Base-by-base conservation (phyloP, 495 filamentous ascomycete genomes). In the Penicillium steckii region DNA sequence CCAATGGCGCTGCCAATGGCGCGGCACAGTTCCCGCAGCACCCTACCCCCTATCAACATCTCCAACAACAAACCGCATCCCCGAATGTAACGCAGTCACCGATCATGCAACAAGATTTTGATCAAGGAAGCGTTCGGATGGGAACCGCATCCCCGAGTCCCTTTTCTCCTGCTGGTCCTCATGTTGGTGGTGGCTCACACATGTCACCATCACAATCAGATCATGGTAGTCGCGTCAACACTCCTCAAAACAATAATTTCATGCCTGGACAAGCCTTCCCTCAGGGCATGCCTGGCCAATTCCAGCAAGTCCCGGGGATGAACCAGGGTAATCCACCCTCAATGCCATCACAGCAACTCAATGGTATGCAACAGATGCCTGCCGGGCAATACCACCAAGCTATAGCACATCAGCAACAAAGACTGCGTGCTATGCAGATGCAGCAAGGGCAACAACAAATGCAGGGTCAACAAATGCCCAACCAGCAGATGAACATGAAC, bases 131-230 rank as follows among this genome's bases (percentile, higher is more conserved):
- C 29, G 88, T 87, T 12, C 89, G 91, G 48, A 87, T 96, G 68
- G 85, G 90, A 52, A 96, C 94, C 22, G 85, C 90, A 26, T 97
- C 93, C 13, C 93, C 93, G 3, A 90, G 90, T 65, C 91, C 91
- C 0, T 96, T 95, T 70, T 91, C 91, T 1, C 89, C 90, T 17
- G 86, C 85, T 23, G 81, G 82, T 27, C 87, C 87, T 58, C 83
- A 87, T 48, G 89, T 92, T 58, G 59, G 52, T 7, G 19, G 54
- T 43, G 83, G 77, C 37, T 73, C 82, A 2, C 90, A 95, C 51
- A 81, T 87, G 59, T 92, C 91, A 4, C 89, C 91, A 4, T 78
- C 89, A 12, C 84, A 86, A 22, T 84, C 85, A 12, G 90, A 93
- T 46, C 88, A 92, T 62, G 80, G 82, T 23, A 89, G 84, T 53